Evolutionary conservation across 352 stramenopile species (phyloP).

Genomic region (Elongisporangium senticosum): DNA sequence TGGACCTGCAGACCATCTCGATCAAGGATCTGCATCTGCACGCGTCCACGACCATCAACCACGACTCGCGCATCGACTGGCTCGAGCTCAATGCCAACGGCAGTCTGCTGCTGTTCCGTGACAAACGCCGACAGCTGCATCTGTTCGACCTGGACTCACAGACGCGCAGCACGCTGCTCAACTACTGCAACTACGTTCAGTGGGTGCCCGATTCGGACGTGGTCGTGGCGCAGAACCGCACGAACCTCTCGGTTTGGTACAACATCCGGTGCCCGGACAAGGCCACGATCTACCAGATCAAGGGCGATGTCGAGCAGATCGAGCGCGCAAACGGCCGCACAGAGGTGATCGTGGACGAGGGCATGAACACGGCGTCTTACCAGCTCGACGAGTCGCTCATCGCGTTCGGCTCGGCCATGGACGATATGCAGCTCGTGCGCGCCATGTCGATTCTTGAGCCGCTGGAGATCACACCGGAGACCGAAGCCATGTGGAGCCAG

Average conservation of each 20-base stretch:
- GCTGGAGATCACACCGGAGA: slow-evolving; percentile 88
- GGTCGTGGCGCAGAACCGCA: slow-evolving; percentile 91
- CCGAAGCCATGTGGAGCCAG: slow-evolving; percentile 92
- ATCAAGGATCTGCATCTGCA: slow-evolving; percentile 83
- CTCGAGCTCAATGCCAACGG: slow-evolving; percentile 91
- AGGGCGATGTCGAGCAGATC: slow-evolving; percentile 94
- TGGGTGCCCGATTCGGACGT: slow-evolving; percentile 95
- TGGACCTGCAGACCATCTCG: slow-evolving; percentile 91
- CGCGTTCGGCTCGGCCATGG: slow-evolving; percentile 90
- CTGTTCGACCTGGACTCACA: slow-evolving; percentile 90
- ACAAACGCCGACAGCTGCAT: slow-evolving; percentile 89
- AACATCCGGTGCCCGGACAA: slow-evolving; percentile 93
- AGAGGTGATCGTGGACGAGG: slow-evolving; percentile 94
- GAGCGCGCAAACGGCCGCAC: slow-evolving; percentile 89
- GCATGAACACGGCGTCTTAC: slow-evolving; percentile 91
- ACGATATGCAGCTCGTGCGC: slow-evolving; percentile 86
- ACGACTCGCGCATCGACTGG: slow-evolving; percentile 92
- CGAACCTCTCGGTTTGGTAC: slow-evolving; percentile 93
- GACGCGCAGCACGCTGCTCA: slow-evolving; percentile 84
- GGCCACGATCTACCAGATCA: slow-evolving; percentile 93
- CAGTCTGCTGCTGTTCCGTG: slow-evolving; percentile 90
- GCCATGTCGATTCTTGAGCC: slow-evolving; percentile 92
- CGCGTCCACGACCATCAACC: slow-evolving; percentile 83
- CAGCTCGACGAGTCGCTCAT: slow-evolving; percentile 93
- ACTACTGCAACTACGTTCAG: slow-evolving; percentile 95